Conservation (phyloP, 2,329 filamentous ascomycete genomes). For the Diaporthe ampelina region DNA sequence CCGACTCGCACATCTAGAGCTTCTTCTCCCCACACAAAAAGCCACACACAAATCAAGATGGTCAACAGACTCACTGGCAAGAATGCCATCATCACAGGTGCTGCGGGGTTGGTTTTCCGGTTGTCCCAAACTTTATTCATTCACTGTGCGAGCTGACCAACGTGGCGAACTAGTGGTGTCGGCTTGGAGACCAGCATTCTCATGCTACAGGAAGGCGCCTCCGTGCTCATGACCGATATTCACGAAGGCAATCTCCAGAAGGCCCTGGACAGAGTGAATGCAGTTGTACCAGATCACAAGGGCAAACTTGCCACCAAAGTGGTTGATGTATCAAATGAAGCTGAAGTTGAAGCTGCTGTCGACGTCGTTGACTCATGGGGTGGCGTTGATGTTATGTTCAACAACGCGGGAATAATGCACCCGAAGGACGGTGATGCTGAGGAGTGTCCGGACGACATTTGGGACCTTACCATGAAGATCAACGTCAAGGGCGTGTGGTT, state of each 20-base stretch:
- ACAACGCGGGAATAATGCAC: background rate
- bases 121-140: no score
- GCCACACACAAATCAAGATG: background rate
- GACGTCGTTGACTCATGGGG: background rate
- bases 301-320: background rate
- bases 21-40: background rate
- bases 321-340: background rate
- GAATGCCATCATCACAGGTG: background rate
- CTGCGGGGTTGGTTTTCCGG: no score
- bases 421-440: background rate
- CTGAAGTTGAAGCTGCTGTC: background rate
- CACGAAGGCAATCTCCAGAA: background rate
- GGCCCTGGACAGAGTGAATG: background rate
- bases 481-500: background rate
- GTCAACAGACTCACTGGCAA: background rate
- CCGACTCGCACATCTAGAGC: background rate
- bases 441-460: background rate
- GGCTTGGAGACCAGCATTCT: background rate
- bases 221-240: background rate
- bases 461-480: background rate
- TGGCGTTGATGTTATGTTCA: background rate
- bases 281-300: background rate
- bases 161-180: background rate
- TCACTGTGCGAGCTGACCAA: background rate
- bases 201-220: background rate